These are phyloP conservation scores for Arthrinium puccinioides DNA, from an alignment of 2,329 filamentous ascomycete genomes.

Conservation along the genomic window DNA sequence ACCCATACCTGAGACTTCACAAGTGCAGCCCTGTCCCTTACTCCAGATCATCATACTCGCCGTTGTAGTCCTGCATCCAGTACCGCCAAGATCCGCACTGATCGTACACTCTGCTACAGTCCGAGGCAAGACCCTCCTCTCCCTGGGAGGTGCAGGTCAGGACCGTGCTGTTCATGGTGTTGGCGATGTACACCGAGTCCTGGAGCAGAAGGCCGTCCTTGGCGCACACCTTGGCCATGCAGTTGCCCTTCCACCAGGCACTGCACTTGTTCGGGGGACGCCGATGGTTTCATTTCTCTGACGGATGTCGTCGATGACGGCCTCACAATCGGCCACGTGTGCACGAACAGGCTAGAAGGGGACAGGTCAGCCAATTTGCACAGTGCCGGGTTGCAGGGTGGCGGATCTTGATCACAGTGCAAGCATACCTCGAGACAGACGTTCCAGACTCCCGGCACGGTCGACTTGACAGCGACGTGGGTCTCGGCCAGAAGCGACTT, in stretches of 20 bases:
- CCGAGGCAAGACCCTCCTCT: neutral
- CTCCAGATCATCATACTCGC: slow-evolving; percentile 1
- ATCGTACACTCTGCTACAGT: neutral
- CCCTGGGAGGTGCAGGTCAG: neutral
- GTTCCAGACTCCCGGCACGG: too few species aligned
- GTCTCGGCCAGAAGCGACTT: too few species aligned
- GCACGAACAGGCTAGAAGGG: too few species aligned
- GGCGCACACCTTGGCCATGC: neutral
- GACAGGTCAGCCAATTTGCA: too few species aligned
- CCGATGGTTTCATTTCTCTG: neutral
- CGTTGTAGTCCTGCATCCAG: neutral
- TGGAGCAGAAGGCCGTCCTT: neutral
- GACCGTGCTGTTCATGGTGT: neutral
- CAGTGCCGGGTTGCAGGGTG: too few species aligned
- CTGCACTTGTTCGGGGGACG: neutral
- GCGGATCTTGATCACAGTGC: too few species aligned
- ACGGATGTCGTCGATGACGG: neutral
- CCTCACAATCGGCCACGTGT: neutral
- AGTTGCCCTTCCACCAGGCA: slow-evolving; percentile 1
- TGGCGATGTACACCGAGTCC: neutral
- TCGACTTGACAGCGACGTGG: too few species aligned
- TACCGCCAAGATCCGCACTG: neutral
- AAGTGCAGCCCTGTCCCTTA: too few species aligned
- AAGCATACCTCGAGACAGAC: too few species aligned
- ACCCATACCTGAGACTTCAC: too few species aligned